Percentiles rank a stretch among this genome's conserved stretches.
Evolutionary conservation across 2,329 filamentous ascomycete genomes (phyloP).

Genomic region (Elsinoe batatas): DNA sequence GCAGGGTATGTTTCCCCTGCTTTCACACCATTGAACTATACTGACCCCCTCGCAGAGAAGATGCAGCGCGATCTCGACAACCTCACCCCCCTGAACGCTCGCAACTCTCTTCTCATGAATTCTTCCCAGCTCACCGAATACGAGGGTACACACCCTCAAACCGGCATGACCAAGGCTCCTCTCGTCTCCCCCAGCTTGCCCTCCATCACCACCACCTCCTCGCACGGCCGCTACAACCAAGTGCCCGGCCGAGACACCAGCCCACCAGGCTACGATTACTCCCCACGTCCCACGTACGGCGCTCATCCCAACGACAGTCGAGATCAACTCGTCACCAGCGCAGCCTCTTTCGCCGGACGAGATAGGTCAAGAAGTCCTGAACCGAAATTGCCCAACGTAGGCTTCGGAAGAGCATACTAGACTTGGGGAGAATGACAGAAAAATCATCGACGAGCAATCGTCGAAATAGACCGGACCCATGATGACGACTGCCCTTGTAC

Average conservation of each 20-base stretch:
- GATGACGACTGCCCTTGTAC: no score
- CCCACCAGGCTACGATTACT: conserved; percentile 13
- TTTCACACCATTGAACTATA: background rate
- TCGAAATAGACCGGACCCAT: background rate
- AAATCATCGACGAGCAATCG: background rate
- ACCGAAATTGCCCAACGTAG: conserved; percentile 23
- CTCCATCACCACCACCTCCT: conserved; percentile 16
- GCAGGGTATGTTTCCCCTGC: conserved; percentile 54
- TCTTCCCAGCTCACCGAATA: conserved; percentile 35
- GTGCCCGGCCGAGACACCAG: conserved; percentile 19
- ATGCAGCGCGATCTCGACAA: conserved; percentile 65
- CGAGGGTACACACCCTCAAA: conserved; percentile 24
- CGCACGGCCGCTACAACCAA: conserved; percentile 25
- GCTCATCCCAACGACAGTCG: conserved; percentile 20
- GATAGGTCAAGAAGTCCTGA: conserved; percentile 21
- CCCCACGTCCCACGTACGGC: conserved; percentile 15
- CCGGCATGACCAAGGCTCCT: conserved; percentile 23
- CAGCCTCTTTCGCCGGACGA: conserved; percentile 25
- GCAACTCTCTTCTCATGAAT: conserved; percentile 73
- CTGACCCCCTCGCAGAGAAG: conserved; percentile 53
- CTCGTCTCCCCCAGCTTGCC: conserved; percentile 24
- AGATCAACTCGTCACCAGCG: conserved; percentile 23
- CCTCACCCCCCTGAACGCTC: conserved; percentile 76
- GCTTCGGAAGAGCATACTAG: conserved; percentile 18
- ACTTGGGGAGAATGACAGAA: background rate